Base-by-base conservation (phyloP, 345 rosid genomes). In the Aquilaria sinensis region DNA sequence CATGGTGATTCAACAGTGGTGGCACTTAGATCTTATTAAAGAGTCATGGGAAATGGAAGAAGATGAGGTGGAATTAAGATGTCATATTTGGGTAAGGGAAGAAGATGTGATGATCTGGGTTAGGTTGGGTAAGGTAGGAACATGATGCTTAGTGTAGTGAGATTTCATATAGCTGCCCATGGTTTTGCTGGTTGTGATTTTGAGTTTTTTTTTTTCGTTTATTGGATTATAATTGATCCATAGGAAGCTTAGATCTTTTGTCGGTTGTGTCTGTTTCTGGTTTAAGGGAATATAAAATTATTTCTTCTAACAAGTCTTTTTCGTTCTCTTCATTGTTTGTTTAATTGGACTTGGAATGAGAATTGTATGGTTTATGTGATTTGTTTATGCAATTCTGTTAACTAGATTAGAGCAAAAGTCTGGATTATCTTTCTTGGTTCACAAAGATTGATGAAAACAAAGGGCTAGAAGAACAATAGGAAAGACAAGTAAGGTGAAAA, bases 321-420 rank as follows among this genome's bases (percentile, higher is more conserved):
- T 43, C 29, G 13, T 37, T 45, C 11, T 51, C 47, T 60, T 2
- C 12, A 11, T 12, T 65, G 33, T 48, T 13, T 51, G 5, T 47
- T 14, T 9, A 16, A 61, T 52, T 45, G 47, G 23, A 31, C 9
- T 34, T 7, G 13, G 16, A 0, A 9, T 55, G n/a, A 31, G 14
- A 10, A 16, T 15, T 29, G 53, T 57, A 2, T 16, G 46, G 11
- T 32, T 62, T 57, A 46, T 47, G 41, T 68, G 23, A 48, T 51
- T 51, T 53, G 5, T 53, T 57, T 46, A 31, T 60, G 13, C 46
- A 41, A 61, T 51, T 55, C n/a, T 50, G 45, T 66, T 31, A 56
- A 13, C 29, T 55, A 90, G 97, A 60, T 66, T 90, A 89, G 97
- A 90, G 82, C 83, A 87, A 74, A 96, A 90, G 77, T 90, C 97